Percentiles rank a stretch among this genome's conserved stretches.
These are phyloP conservation scores for Dactylorhiza incarnata DNA, from an alignment of 106 monocot species.

Conservation along the genomic window DNA sequence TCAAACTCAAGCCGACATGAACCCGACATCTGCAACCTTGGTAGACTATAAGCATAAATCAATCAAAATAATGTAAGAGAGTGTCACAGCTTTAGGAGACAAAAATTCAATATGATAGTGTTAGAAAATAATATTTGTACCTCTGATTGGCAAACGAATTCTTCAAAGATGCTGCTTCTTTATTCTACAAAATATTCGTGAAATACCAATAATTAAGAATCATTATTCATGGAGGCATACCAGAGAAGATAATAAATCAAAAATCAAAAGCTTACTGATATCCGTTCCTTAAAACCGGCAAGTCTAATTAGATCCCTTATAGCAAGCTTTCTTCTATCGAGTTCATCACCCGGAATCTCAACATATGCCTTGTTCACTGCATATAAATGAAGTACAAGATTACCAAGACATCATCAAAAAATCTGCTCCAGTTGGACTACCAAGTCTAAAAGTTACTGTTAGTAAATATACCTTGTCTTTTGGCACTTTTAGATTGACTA, in stretches of 20 bases:
- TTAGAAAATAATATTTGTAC: conserved; percentile 1
- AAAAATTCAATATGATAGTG: neutral
- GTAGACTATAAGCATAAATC: no score
- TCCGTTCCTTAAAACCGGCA: conserved; percentile 45
- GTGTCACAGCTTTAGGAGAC: neutral
- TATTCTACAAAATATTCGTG: conserved; percentile 11
- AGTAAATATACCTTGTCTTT: conserved; percentile 12
- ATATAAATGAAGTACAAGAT: neutral
- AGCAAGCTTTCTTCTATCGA: conserved; percentile 37
- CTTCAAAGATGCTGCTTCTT: conserved; percentile 4
- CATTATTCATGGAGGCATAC: neutral
- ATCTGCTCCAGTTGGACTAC: no score
- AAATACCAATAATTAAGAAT: neutral
- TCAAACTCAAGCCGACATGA: no score
- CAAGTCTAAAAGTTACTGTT: neutral
- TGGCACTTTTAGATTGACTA: neutral
- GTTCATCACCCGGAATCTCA: conserved; percentile 53
- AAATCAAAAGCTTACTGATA: conserved; percentile 25
- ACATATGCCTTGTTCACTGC: conserved; percentile 52
- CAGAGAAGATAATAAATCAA: neutral
- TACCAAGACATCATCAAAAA: neutral
- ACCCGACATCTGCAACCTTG: no score
- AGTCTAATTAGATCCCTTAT: conserved; percentile 65
- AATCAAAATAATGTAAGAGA: neutral
- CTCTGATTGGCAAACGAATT: conserved; percentile 2